Percentiles rank a stretch among this genome's conserved stretches.
Evolutionary conservation across 108 stramenopile genomes (phyloP).

Genomic region (Cyclotella sp.): DNA sequence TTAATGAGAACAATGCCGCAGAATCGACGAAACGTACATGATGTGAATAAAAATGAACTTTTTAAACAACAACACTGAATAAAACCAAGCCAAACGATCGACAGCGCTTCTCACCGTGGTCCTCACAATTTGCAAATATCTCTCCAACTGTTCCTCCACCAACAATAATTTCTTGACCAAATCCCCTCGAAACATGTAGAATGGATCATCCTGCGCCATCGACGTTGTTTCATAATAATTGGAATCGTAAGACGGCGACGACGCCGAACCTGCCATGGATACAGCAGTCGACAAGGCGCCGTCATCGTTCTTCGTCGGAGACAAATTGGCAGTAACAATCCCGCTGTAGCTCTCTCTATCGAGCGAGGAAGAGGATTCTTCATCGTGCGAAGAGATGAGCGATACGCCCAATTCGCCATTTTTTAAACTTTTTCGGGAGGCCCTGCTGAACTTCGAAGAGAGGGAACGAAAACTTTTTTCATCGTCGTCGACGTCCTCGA

Average conservation of each 20-base stretch:
- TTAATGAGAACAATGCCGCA: too few species aligned
- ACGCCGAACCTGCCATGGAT: constrained; percentile 1
- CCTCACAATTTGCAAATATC: constrained; percentile 64
- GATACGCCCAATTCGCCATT: constrained; percentile 8
- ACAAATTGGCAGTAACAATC: constrained; percentile 12
- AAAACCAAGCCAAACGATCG: constrained; percentile 9
- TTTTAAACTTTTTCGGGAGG: constrained; percentile 17
- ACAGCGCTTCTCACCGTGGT: constrained; percentile 50
- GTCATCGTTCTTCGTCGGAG: constrained; percentile 1
- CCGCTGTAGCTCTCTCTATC: constrained; percentile 31
- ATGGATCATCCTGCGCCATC: constrained; percentile 67
- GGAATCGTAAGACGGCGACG: constrained; percentile 8
- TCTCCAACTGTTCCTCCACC: constrained; percentile 65
- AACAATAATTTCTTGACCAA: constrained; percentile 63
- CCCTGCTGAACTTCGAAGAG: constrained; percentile 33
- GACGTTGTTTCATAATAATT: not conserved
- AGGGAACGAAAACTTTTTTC: constrained; percentile 15
- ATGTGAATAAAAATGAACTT: too few species aligned
- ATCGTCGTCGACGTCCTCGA: not conserved
- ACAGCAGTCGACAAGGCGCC: not conserved
- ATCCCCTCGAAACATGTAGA: constrained; percentile 81
- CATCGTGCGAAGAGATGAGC: not conserved
- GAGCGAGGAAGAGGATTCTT: constrained; percentile 1
- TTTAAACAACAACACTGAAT: too few species aligned
- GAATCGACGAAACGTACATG: too few species aligned